Base-by-base conservation (phyloP, 192 early-diverging fungal species). In the Coemansia javaensis region DNA sequence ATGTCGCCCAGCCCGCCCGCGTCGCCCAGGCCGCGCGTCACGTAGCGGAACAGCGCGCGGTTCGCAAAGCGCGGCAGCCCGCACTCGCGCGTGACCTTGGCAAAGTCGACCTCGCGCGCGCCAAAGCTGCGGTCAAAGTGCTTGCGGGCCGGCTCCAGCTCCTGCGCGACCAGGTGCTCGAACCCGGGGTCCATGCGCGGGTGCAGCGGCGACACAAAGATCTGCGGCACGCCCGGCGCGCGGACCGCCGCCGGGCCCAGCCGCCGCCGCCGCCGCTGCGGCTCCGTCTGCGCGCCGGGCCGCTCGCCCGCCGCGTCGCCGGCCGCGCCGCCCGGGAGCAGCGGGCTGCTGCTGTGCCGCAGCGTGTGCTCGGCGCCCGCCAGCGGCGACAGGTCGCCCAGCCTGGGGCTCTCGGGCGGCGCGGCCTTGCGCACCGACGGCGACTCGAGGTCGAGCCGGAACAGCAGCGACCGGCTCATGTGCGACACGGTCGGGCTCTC, bases 1-100 rank as follows among this genome's bases (percentile, higher is more conserved):
- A 17, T 24, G 57, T n/a, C n/a, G n/a, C n/a, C 30, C 8, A 51
- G 42, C 21, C 17, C 32, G 15, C 38, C 16, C n/a, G 44, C 21
- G 5, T 45, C 52, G 42, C 45, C 40, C 18, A 40, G 16, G 38
- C 51, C 33, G 41, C 62, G 47, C 5, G 53, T 57, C 8, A 53
- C 59, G 48, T 52, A 72, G 44, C 44, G 55, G 44, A 83, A 85
- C 46, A 87, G 50, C 22, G 80, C 85, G n/a, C 80, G 56, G 53
- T 85, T 87, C 51, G 81, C 78, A 52, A 80, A 87, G 14, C 81
- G 77, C 11, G 85, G 85, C 39, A 87, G 50, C 7, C 67, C 79
- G 39, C 85, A 87, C 48, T 50, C 45, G 5, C 36, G 56, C n/a
- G 75, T 82, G 21, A 82, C 66, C 25, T 58, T 47, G 14, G 61